Evolutionary conservation across 176 grass and related monocot genomes (phyloP), one percentile per base, ranked within the genome.

Genomic region (Chloris gayana): DNA sequence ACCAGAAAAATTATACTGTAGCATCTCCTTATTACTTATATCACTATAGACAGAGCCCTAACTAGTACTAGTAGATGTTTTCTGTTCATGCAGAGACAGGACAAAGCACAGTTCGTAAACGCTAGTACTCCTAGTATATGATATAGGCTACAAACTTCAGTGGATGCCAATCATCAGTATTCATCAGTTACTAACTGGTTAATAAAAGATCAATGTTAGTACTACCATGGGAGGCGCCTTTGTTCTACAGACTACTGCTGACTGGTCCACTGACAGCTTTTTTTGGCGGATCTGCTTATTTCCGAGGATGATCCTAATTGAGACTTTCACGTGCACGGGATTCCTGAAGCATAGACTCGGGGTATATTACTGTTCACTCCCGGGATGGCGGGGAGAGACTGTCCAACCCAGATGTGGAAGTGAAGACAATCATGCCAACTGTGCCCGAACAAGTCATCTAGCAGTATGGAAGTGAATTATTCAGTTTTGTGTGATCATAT

Each of bases 281-380:
- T 89, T 41, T 59, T 45, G n/a, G 22, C 65, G n/a, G 65, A 64
- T 89, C 67, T 51, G 83, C 38, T 37, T 47, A 57, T 70, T 76
- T 81, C 57, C 83, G 2, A 49, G 8, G 77, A 67, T 72, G 78
- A 78, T 89, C 83, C 78, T 73, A 85, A 71, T 67, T 24, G 67
- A 42, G 58, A 38, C 76, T 49, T 83, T 25, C 50, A 64, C 50
- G 37, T 30, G 86, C 60, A 59, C 63, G 61, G 51, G 81, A 75
- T 79, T 39, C 73, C 25, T 7, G 22, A 34, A 31, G 66, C 82
- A 59, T 70, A 29, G 26, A 27, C 31, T 73, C 47, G 30, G 30
- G 79, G 42, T 45, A 64, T 63, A 18, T 39, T 29, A 77, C 24
- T 81, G 58, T 69, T 72, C 56, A 42, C 14, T 26, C 33, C 56